Conservation (phyloP, 495 filamentous ascomycete genomes). For the Corynascus novoguineensis region DNA sequence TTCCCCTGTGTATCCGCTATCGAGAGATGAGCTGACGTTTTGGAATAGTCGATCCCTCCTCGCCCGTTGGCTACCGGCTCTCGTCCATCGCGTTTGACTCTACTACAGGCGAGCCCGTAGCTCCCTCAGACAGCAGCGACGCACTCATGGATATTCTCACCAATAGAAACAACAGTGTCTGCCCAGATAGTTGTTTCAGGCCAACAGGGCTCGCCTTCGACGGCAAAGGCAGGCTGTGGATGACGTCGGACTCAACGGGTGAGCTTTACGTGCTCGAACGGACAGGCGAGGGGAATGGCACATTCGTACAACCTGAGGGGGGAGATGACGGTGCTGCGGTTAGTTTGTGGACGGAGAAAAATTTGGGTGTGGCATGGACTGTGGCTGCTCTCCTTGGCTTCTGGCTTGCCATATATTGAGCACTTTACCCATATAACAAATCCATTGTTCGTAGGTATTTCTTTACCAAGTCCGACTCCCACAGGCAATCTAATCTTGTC, state of each 20-base stretch:
- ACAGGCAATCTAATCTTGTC: too few relatives aligned
- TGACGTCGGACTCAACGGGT: conserved; percentile 47
- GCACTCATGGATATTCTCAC: conserved; percentile 42
- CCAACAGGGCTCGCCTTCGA: conserved; percentile 49
- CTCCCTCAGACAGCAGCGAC: conserved; percentile 28
- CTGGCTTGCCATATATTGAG: conserved; percentile 5
- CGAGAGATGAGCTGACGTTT: not conserved
- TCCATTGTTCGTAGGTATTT: too few relatives aligned
- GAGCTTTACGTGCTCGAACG: conserved; percentile 46
- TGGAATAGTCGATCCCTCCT: conserved; percentile 34
- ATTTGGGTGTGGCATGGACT: not conserved
- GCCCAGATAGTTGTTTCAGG: conserved; percentile 47
- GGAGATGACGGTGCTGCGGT: conserved; percentile 1
- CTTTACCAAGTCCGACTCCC: too few relatives aligned
- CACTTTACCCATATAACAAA: too few relatives aligned
- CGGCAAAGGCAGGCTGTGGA: conserved; percentile 38
- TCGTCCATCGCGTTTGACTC: conserved; percentile 35
- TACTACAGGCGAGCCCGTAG: conserved; percentile 37
- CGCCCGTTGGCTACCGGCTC: conserved; percentile 49
- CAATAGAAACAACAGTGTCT: conserved; percentile 39
- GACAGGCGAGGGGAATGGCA: conserved; percentile 6
- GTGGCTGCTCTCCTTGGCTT: conserved; percentile 2
- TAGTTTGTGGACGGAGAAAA: not conserved
- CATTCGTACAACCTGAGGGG: conserved; percentile 10
- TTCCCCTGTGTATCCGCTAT: too few relatives aligned